These are phyloP conservation scores for Porcisia hertigi DNA, from an alignment of 208 protist species.

Conservation along the genomic window DNA sequence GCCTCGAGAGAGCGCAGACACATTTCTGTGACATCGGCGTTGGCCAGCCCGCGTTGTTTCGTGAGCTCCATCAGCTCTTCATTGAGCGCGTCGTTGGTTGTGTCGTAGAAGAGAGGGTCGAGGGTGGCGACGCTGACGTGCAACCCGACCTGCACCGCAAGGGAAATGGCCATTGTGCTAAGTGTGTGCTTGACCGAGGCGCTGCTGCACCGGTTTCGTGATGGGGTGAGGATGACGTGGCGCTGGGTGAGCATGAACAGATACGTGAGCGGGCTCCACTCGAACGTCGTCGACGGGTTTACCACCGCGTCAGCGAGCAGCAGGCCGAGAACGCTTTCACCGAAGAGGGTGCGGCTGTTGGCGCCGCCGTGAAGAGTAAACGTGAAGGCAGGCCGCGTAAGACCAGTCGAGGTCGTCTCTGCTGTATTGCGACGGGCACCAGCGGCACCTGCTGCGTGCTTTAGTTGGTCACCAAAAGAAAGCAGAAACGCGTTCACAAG, in stretches of 20 bases:
- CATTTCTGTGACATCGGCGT: conserved; percentile 70
- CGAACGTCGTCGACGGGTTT: conserved; percentile 93
- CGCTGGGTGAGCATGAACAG: conserved; percentile 98
- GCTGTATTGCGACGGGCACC: neutral
- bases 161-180: conserved; percentile 80
- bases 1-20: conserved; percentile 49
- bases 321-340: conserved; percentile 91
- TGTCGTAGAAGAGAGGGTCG: conserved; percentile 93
- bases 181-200: conserved; percentile 59
- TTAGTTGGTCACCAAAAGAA: conserved; percentile 18
- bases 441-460: neutral
- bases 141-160: conserved; percentile 92
- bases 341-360: conserved; percentile 77
- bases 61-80: conserved; percentile 62
- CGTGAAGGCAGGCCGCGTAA: conserved; percentile 40
- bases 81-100: conserved; percentile 58
- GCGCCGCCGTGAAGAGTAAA: conserved; percentile 55
- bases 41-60: conserved; percentile 47
- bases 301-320: conserved; percentile 94
- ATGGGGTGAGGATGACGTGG: conserved; percentile 95
- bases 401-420: neutral
- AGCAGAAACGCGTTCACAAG: conserved; percentile 93
- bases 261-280: conserved; percentile 95
- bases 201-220: conserved; percentile 85
- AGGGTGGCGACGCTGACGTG: conserved; percentile 96